These are phyloP conservation scores for Chionographis japonica DNA, from an alignment of 106 monocot genomes.

Conservation along the genomic window DNA sequence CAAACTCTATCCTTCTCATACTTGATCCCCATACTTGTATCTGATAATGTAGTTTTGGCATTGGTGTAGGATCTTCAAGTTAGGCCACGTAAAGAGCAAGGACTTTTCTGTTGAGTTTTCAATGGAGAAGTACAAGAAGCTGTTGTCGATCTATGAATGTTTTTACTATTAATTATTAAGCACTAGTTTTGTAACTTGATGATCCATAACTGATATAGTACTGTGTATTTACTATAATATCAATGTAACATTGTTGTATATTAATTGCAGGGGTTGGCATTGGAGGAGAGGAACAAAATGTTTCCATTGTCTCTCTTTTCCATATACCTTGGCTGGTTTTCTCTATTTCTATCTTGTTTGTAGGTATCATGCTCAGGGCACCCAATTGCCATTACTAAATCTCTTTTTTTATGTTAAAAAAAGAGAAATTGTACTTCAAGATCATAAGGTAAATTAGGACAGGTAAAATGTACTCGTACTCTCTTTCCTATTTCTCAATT, in stretches of 20 bases:
- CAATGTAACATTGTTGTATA: background rate
- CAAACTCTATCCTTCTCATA: too few relatives aligned
- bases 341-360: conserved; percentile 70
- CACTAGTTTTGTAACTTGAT: too few relatives aligned
- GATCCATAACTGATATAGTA: too few relatives aligned
- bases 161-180: background rate
- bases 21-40: too few relatives aligned
- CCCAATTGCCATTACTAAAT: background rate
- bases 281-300: conserved; percentile 76
- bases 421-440: background rate
- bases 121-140: too few relatives aligned
- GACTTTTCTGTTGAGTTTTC: too few relatives aligned
- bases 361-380: conserved; percentile 60
- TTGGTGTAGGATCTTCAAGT: too few relatives aligned
- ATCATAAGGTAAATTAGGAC: background rate
- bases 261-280: conserved; percentile 69
- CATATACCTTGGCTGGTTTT: conserved; percentile 62
- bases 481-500: too few relatives aligned
- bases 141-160: too few relatives aligned
- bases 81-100: too few relatives aligned
- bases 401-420: background rate
- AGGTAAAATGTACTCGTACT: too few relatives aligned
- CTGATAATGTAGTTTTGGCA: too few relatives aligned
- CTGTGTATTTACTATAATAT: background rate
- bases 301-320: conserved; percentile 47